These are phyloP conservation scores for Fomitopsis betulina DNA, from an alignment of 1,284 basidiomycete genomes.

Conservation along the genomic window DNA sequence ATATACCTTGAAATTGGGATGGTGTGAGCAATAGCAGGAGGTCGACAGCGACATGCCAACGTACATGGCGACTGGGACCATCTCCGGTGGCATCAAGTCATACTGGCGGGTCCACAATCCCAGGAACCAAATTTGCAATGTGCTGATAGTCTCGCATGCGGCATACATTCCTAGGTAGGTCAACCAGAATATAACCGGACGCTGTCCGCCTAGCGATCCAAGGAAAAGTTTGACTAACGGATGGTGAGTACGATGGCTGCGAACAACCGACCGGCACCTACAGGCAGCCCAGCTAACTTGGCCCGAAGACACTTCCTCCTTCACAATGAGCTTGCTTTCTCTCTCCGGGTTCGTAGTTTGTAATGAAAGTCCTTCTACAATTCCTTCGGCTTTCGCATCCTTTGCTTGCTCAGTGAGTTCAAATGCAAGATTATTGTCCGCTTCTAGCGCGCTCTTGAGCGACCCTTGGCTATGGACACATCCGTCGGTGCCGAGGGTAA, in stretches of 20 bases:
- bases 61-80: too few species aligned
- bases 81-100: too few species aligned
- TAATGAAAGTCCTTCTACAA: too few species aligned
- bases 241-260: neutral
- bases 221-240: constrained; percentile 28
- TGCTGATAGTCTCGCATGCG: constrained; percentile 4
- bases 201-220: constrained; percentile 27
- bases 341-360: constrained; percentile 30
- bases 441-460: constrained; percentile 38
- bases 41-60: neutral
- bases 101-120: constrained; percentile 29
- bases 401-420: constrained; percentile 35
- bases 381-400: constrained; percentile 34
- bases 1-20: constrained; percentile 36
- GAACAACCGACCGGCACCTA: too few species aligned
- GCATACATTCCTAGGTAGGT: constrained; percentile 19
- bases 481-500: constrained; percentile 53
- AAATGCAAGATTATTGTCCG: constrained; percentile 37
- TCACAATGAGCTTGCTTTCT: constrained; percentile 43
- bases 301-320: constrained; percentile 56
- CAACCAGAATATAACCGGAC: constrained; percentile 30
- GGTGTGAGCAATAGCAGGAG: neutral
- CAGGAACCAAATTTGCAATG: constrained; percentile 24
- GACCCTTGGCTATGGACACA: constrained; percentile 44
- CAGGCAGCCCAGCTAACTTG: constrained; percentile 45